Percentiles rank a stretch among this genome's conserved stretches.
These are phyloP conservation scores for Escallonia rubra DNA, from an alignment of 129 eudicot species.

Conservation along the genomic window DNA sequence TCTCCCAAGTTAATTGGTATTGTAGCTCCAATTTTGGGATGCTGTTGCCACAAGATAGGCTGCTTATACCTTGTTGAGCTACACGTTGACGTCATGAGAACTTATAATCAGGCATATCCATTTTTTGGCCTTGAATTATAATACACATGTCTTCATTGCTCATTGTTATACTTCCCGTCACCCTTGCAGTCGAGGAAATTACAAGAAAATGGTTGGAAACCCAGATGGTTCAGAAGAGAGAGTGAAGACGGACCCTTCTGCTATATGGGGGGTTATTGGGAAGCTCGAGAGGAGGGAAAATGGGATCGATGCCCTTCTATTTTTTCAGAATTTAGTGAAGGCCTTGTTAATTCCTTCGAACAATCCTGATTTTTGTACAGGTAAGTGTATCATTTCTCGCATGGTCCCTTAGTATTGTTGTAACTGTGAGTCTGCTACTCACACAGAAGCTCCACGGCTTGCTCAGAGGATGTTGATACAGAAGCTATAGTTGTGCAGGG, in stretches of 20 bases:
- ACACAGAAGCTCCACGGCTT: too few relatives aligned
- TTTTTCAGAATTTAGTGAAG: slow-evolving; percentile 59
- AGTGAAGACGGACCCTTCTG: slow-evolving; percentile 55
- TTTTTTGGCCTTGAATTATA: background rate
- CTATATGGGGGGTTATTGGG: slow-evolving; percentile 84
- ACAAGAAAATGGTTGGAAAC: slow-evolving; percentile 87
- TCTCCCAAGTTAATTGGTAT: too few relatives aligned
- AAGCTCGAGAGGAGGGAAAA: slow-evolving; percentile 47
- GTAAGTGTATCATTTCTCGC: slow-evolving; percentile 7
- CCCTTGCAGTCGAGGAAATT: slow-evolving; percentile 68
- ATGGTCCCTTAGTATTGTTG: too few relatives aligned
- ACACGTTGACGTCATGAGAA: background rate
- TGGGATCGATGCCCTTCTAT: slow-evolving; percentile 77
- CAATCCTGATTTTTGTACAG: slow-evolving; percentile 28
- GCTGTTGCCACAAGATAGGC: too few relatives aligned
- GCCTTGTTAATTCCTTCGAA: slow-evolving; percentile 26
- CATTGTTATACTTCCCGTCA: slow-evolving; percentile 1
- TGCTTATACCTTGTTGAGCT: too few relatives aligned
- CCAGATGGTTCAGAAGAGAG: slow-evolving; percentile 69
- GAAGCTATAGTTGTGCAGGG: too few relatives aligned
- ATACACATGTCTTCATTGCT: background rate
- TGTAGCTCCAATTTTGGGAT: too few relatives aligned
- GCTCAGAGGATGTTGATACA: too few relatives aligned
- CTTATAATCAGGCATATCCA: background rate
- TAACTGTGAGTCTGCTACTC: too few relatives aligned